Evolutionary conservation across 1,139 yeast genomes (phyloP).

Genomic region (Meyerozyma athensensis): DNA sequence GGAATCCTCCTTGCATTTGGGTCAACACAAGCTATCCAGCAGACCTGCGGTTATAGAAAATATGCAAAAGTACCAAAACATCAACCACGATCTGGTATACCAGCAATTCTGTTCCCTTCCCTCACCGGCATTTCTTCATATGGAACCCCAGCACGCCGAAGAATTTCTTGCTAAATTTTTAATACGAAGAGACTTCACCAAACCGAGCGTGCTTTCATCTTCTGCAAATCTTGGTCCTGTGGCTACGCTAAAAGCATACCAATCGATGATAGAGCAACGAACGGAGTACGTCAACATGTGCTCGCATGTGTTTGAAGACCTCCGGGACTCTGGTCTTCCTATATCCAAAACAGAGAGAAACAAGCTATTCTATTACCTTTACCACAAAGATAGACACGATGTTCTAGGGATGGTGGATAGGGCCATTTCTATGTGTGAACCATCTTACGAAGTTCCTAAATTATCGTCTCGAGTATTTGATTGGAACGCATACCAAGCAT

Average conservation of each 20-base stretch:
- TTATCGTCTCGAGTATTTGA: slow-evolving; percentile 15
- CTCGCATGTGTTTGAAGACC: slow-evolving; percentile 24
- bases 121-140: slow-evolving; percentile 27
- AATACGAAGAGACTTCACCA: slow-evolving; percentile 17
- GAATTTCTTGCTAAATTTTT: slow-evolving; percentile 28
- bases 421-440: slow-evolving; percentile 5
- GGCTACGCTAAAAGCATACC: not conserved
- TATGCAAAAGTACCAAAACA: slow-evolving; percentile 13
- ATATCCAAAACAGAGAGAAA: slow-evolving; percentile 29
- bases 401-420: slow-evolving; percentile 13
- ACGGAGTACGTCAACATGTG: slow-evolving; percentile 18
- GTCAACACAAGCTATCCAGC: slow-evolving; percentile 4
- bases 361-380: slow-evolving; percentile 23
- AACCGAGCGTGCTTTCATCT: slow-evolving; percentile 18
- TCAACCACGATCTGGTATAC: slow-evolving; percentile 26
- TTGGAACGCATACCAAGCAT: slow-evolving; percentile 16
- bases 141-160: slow-evolving; percentile 34
- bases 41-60: slow-evolving; percentile 7
- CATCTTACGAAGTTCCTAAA: slow-evolving; percentile 2
- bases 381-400: slow-evolving; percentile 26
- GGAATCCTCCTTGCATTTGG: slow-evolving; percentile 9
- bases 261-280: slow-evolving; percentile 18
- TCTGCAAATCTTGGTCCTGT: slow-evolving; percentile 9
- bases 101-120: slow-evolving; percentile 34
- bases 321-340: slow-evolving; percentile 22